These are phyloP conservation scores for Lentinula novae-zelandiae DNA, from an alignment of 1,284 basidiomycete genomes.

Conservation along the genomic window DNA sequence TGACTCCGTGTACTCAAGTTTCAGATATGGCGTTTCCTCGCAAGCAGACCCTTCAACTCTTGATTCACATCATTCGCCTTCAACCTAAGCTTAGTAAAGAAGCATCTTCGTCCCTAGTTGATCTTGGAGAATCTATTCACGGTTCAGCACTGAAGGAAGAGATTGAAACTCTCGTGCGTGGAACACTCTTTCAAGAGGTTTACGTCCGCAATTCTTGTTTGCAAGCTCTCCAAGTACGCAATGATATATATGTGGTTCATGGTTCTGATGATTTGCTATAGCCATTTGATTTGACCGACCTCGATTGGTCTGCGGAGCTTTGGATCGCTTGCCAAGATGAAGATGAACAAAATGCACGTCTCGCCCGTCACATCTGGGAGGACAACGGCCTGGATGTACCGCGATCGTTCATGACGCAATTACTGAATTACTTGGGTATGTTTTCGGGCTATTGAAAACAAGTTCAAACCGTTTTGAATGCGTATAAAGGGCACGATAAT, in stretches of 20 bases:
- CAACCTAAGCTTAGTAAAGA: conserved; percentile 87
- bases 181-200: conserved; percentile 84
- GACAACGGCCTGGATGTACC: conserved; percentile 94
- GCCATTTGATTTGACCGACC: conserved; percentile 93
- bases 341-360: conserved; percentile 86
- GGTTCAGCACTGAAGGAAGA: conserved; percentile 64
- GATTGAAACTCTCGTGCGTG: conserved; percentile 63
- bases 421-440: conserved; percentile 74
- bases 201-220: conserved; percentile 88
- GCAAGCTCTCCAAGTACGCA: conserved; percentile 81
- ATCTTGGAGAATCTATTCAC: conserved; percentile 82
- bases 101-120: conserved; percentile 79
- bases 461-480: not conserved
- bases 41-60: conserved; percentile 61
- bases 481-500: conserved; percentile 68
- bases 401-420: conserved; percentile 60
- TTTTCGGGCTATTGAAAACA: not conserved
- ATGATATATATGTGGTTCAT: conserved; percentile 2
- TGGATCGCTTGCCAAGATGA: conserved; percentile 91
- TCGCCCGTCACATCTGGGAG: conserved; percentile 89
- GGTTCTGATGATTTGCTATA: conserved; percentile 26
- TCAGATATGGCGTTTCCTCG: conserved; percentile 71
- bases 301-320: conserved; percentile 89
- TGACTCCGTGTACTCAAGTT: conserved; percentile 41
- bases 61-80: conserved; percentile 73